Percentiles rank a stretch among this genome's conserved stretches.
Conservation (phyloP, 371 early-diverging fungal genomes). For the Thermomucor indicae-seudaticae region DNA sequence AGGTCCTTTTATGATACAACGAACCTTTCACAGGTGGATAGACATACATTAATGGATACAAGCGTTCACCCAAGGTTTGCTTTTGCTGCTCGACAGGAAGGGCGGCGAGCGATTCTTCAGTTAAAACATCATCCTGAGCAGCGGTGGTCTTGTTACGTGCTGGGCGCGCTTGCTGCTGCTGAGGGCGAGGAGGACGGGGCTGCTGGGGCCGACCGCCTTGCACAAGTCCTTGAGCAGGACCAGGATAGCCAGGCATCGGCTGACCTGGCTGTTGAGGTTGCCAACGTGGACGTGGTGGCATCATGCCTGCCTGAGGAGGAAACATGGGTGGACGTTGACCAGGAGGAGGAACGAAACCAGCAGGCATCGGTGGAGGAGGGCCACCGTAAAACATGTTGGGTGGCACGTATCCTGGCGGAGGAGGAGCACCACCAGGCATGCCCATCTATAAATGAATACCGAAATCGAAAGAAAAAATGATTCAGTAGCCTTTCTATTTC, state of each 20-base stretch:
- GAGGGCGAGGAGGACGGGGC: conserved; percentile 49
- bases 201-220: conserved; percentile 46
- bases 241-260: conserved; percentile 52
- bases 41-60: conserved; percentile 77
- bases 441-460: too few relatives aligned
- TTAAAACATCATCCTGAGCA: conserved; percentile 46
- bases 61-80: conserved; percentile 92
- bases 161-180: conserved; percentile 10
- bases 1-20: neutral
- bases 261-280: conserved; percentile 59
- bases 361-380: conserved; percentile 49
- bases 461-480: too few relatives aligned
- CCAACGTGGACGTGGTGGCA: conserved; percentile 79
- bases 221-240: conserved; percentile 43
- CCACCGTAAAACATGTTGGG: too few relatives aligned
- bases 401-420: too few relatives aligned
- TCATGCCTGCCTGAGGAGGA: conserved; percentile 71
- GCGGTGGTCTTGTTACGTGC: conserved; percentile 29
- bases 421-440: too few relatives aligned
- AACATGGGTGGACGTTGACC: conserved; percentile 68
- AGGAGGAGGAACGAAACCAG: too few relatives aligned
- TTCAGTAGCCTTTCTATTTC: neutral
- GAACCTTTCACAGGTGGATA: neutral
- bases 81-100: conserved; percentile 87
- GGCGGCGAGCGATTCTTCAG: conserved; percentile 79